Evolutionary conservation across 176 grass and related monocot genomes (phyloP), one percentile per base, ranked within the genome.

Genomic region (Zoysia pacifica): DNA sequence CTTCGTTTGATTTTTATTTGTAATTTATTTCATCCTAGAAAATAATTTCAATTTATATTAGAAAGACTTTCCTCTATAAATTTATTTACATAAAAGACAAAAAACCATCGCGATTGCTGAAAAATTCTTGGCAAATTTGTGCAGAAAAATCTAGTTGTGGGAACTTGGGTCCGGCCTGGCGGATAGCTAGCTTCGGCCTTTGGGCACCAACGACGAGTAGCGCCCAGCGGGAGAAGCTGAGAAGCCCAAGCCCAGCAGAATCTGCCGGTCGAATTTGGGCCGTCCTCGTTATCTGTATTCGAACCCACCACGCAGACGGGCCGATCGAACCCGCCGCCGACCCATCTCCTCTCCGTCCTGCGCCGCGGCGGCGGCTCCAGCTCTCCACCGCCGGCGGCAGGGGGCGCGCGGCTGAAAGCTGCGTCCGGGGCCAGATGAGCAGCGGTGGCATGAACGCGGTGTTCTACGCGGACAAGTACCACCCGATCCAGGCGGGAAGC

Each of bases 401-500:
- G 36, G 49, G 67, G 67, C 19, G 67, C 19, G 48, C 11, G 13
- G 68, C 62, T 28, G 62, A 39, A 64, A 64, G 47, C 16, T 14
- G 41, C 69, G 7, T 59, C 50, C 14, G 39, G 11, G 61, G 62
- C 20, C 54, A 75, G 79, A 93, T 88, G 87, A 84, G 76, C 72
- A 76, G 75, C 36, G 75, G 72, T 36, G 85, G 48, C 76, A 4
- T 40, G 12, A 88, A 69, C 62, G 90, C 84, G 53, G 95, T 98
- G 74, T 98, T 93, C 87, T 98, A 94, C 86, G 90, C 90, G 52
- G 90, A 94, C 48, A 72, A 77, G 66, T 98, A 98, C 88, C 90
- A 94, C 81, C 95, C 95, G 45, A 89, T 94, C 77, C 95, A 98
- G 83, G 90, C 90, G 3, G 92, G 95, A 42, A 98, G 95, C 90